Conservation (phyloP, 441 rosid species). For the Croton setiger region DNA sequence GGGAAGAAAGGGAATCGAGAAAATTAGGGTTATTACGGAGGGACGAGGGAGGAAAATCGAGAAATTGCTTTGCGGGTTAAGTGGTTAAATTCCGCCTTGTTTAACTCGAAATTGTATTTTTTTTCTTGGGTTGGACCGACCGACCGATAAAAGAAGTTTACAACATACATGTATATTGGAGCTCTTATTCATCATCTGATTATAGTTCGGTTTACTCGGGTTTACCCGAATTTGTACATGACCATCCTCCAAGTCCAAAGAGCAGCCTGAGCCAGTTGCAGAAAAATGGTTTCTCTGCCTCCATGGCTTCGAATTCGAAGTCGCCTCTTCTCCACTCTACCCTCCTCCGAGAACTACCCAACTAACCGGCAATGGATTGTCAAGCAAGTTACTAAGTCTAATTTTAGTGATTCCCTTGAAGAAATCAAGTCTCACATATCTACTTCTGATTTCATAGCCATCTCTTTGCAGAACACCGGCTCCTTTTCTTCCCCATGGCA, state of each 20-base stretch:
- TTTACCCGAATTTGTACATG: too few species aligned
- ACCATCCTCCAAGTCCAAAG: background rate
- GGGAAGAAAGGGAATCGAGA: too few species aligned
- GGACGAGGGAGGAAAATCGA: too few species aligned
- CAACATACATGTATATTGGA: too few species aligned
- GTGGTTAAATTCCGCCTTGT: too few species aligned
- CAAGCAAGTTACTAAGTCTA: conserved; percentile 64
- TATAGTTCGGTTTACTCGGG: too few species aligned
- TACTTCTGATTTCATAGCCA: conserved; percentile 60
- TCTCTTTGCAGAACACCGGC: conserved; percentile 67
- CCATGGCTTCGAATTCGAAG: conserved; percentile 26
- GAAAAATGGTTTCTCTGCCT: conserved; percentile 16
- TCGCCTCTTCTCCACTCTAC: conserved; percentile 41
- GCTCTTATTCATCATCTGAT: too few species aligned
- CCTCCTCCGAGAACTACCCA: conserved; percentile 18
- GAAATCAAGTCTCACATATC: conserved; percentile 52
- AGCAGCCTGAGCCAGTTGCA: background rate
- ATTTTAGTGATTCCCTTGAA: conserved; percentile 44
- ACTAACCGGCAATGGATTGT: conserved; percentile 37
- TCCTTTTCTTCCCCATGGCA: conserved; percentile 80
- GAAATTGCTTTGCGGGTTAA: too few species aligned
- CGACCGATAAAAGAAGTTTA: too few species aligned
- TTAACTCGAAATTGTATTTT: too few species aligned
- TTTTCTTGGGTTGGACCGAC: too few species aligned
- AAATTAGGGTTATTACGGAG: too few species aligned